These are phyloP conservation scores for Trichoderma sp. DNA, from an alignment of 2,329 filamentous ascomycete genomes.

Conservation along the genomic window DNA sequence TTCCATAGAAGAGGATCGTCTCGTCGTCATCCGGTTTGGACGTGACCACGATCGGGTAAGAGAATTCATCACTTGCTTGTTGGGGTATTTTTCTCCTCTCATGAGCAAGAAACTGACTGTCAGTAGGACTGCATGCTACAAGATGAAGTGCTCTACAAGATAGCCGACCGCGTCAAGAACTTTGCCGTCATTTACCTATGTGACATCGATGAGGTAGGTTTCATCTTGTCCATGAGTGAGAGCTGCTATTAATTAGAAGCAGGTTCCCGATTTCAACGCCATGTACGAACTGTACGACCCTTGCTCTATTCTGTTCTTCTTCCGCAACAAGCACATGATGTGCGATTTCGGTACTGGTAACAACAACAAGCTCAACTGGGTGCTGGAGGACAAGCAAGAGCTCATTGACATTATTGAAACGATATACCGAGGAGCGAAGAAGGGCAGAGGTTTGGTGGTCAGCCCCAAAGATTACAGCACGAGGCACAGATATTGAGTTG, in stretches of 20 bases:
- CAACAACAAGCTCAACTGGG: conserved; percentile 98
- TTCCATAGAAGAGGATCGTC: conserved; percentile 76
- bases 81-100: neutral
- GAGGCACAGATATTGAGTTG: conserved; percentile 21
- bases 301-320: conserved; percentile 95
- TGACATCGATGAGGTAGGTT: conserved; percentile 63
- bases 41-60: conserved; percentile 69
- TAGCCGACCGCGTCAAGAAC: conserved; percentile 91
- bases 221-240: neutral
- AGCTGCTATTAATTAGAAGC: neutral
- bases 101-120: conserved; percentile 50
- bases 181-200: conserved; percentile 91
- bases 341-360: conserved; percentile 97
- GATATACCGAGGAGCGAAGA: conserved; percentile 97
- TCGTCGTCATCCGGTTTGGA: conserved; percentile 92
- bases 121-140: conserved; percentile 69
- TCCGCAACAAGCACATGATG: conserved; percentile 99
- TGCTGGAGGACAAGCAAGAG: conserved; percentile 93
- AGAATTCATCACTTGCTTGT: neutral
- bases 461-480: conserved; percentile 69
- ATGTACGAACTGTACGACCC: conserved; percentile 95
- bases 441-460: conserved; percentile 92
- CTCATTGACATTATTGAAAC: conserved; percentile 98
- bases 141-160: conserved; percentile 92
- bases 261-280: conserved; percentile 52